Evolutionary conservation across 345 rosid species (phyloP).

Genomic region (Draba incana): DNA sequence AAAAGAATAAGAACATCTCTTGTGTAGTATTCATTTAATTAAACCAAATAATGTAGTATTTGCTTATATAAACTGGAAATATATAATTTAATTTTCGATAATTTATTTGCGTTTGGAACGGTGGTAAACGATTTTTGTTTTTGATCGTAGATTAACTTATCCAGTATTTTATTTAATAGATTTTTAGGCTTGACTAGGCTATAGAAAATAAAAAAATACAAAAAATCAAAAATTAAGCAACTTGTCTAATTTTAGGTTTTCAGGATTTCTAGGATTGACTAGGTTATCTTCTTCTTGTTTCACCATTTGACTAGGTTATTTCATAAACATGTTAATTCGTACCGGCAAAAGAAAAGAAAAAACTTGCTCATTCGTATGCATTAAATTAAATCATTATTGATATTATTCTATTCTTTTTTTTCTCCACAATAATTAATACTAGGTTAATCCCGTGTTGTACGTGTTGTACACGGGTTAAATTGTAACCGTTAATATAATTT

Average conservation of each 20-base stretch:
- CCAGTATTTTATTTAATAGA: background rate
- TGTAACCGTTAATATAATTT: too few species aligned
- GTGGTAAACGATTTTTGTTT: background rate
- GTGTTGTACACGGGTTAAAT: too few species aligned
- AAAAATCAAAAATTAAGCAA: background rate
- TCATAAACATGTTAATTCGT: background rate
- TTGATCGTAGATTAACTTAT: background rate
- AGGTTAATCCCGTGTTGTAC: too few species aligned
- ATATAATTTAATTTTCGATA: too few species aligned
- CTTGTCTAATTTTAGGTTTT: background rate
- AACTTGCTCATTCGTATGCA: background rate
- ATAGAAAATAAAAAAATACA: background rate
- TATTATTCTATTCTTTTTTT: background rate
- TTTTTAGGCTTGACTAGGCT: background rate
- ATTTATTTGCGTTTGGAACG: too few species aligned
- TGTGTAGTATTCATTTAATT: too few species aligned
- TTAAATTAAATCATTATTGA: background rate
- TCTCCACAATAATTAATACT: too few species aligned
- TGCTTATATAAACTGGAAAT: too few species aligned
- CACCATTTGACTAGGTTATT: constrained; percentile 14
- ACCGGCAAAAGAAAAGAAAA: background rate
- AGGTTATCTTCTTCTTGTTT: background rate
- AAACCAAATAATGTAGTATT: too few species aligned
- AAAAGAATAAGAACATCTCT: background rate
- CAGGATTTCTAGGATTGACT: background rate